Evolutionary conservation across 2,329 filamentous ascomycete genomes (phyloP).

Genomic region (Aspergillus aculeatus): DNA sequence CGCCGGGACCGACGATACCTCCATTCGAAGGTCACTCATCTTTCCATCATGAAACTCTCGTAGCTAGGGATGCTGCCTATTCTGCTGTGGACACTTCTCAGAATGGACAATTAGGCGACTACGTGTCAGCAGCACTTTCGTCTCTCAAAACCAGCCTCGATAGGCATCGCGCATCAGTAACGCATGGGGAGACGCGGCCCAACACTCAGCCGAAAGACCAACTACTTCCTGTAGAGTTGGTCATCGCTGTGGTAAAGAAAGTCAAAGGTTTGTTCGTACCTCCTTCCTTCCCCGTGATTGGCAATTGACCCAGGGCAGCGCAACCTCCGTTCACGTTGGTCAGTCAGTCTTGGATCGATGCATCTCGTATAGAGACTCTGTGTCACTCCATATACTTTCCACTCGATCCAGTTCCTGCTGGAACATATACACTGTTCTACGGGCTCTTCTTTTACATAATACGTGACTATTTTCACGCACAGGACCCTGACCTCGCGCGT

Average conservation of each 20-base stretch:
- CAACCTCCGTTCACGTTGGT: slow-evolving; percentile 28
- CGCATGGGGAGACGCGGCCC: not conserved
- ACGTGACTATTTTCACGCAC: slow-evolving; percentile 26
- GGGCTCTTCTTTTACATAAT: slow-evolving; percentile 27
- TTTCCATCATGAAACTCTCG: slow-evolving; percentile 24
- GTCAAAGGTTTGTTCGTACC: slow-evolving; percentile 17
- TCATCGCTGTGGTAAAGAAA: slow-evolving; percentile 22
- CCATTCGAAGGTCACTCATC: slow-evolving; percentile 27
- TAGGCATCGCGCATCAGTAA: slow-evolving; percentile 8
- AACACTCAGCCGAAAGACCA: slow-evolving; percentile 1
- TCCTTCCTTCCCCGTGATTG: not conserved
- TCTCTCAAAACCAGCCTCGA: slow-evolving; percentile 21
- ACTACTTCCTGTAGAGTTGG: slow-evolving; percentile 20
- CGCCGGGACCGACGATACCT: slow-evolving; percentile 19
- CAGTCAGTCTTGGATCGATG: slow-evolving; percentile 27
- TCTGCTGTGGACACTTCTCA: slow-evolving; percentile 18
- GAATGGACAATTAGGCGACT: slow-evolving; percentile 13
- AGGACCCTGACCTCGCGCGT: slow-evolving; percentile 15
- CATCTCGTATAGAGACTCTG: slow-evolving; percentile 19
- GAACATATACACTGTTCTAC: slow-evolving; percentile 23
- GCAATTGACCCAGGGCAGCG: slow-evolving; percentile 9
- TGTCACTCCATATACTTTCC: slow-evolving; percentile 28
- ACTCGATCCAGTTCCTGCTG: slow-evolving; percentile 19
- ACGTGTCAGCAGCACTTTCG: slow-evolving; percentile 22
- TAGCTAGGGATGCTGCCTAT: slow-evolving; percentile 24